These are phyloP conservation scores for Pythium aristosporum DNA, from an alignment of 352 stramenopile species.

Conservation along the genomic window DNA sequence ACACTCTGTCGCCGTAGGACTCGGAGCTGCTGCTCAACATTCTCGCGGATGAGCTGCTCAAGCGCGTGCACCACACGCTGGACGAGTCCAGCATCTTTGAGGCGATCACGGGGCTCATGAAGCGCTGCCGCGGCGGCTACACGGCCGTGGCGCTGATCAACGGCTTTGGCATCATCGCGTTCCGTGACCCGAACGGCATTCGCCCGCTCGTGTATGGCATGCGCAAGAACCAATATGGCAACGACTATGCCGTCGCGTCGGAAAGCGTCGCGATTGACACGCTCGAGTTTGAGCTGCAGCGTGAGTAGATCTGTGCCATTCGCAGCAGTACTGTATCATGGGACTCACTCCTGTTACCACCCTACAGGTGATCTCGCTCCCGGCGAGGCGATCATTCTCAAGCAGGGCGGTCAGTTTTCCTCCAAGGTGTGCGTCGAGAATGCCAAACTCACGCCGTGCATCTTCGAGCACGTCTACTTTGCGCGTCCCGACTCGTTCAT, in stretches of 20 bases:
- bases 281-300: conserved; percentile 94
- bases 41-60: conserved; percentile 95
- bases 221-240: conserved; percentile 76
- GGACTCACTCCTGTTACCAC: too few relatives aligned
- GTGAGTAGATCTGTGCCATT: conserved; percentile 23
- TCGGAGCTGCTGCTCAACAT: conserved; percentile 99
- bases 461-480: conserved; percentile 99
- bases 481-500: conserved; percentile 98
- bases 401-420: conserved; percentile 82
- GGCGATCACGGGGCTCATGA: conserved; percentile 91
- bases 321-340: background rate
- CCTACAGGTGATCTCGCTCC: conserved; percentile 87
- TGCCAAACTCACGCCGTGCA: conserved; percentile 91
- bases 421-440: conserved; percentile 79
- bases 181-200: conserved; percentile 98
- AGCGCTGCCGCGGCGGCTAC: conserved; percentile 96
- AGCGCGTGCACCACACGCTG: conserved; percentile 65
- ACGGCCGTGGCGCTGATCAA: conserved; percentile 97
- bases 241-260: conserved; percentile 95
- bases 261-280: conserved; percentile 99
- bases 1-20: conserved; percentile 57
- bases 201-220: conserved; percentile 94
- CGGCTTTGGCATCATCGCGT: conserved; percentile 96
- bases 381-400: conserved; percentile 97
- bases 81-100: conserved; percentile 88